Evolutionary conservation across 306 rosid species (phyloP).

Genomic region (Citrullus colocynthis): DNA sequence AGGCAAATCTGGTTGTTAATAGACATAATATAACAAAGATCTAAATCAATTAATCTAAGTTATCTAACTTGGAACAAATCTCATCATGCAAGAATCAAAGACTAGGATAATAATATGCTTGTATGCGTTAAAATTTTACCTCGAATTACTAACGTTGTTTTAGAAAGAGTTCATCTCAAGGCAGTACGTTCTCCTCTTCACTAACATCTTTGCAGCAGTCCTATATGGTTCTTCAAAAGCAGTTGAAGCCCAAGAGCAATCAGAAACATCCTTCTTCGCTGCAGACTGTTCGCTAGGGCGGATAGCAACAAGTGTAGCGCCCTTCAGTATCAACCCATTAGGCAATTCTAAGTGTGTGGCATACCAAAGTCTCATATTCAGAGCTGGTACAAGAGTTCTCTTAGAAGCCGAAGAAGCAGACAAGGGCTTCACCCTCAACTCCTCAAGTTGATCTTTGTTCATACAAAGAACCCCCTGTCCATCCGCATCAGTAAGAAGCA

Average conservation of each 20-base stretch:
- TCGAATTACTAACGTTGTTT: conserved; percentile 15
- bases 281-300: conserved; percentile 63
- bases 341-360: conserved; percentile 83
- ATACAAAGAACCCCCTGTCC: conserved; percentile 90
- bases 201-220: conserved; percentile 78
- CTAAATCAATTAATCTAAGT: background rate
- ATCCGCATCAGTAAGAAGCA: conserved; percentile 87
- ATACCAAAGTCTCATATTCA: conserved; percentile 94
- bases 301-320: conserved; percentile 89
- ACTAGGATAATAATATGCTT: background rate
- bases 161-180: conserved; percentile 99
- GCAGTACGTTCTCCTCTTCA: conserved; percentile 91
- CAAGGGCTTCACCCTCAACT: conserved; percentile 88
- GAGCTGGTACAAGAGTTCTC: conserved; percentile 97
- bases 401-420: conserved; percentile 93
- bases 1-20: background rate
- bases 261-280: conserved; percentile 61
- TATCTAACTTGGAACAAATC: background rate
- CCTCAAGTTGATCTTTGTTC: conserved; percentile 90
- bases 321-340: conserved; percentile 68
- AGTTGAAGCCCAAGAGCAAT: conserved; percentile 78
- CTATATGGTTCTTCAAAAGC: conserved; percentile 92
- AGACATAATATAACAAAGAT: background rate
- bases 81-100: background rate
- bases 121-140: conserved; percentile 18